Base-by-base conservation (phyloP, 192 early-diverging fungal genomes). In the Backusella sp. region DNA sequence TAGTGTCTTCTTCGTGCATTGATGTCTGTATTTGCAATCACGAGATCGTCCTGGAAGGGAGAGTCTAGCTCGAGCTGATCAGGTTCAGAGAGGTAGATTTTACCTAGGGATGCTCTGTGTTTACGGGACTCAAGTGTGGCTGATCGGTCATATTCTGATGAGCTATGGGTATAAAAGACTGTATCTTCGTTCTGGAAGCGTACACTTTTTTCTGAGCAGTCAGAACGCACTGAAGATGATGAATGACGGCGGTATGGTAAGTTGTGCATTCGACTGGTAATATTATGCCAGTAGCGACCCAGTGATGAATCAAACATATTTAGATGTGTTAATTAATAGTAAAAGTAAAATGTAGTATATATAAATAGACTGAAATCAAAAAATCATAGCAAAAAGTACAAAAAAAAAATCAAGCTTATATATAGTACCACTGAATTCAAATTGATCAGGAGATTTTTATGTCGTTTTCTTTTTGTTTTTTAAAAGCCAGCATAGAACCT, bases 81-180 rank as follows among this genome's bases (percentile, higher is more conserved):
- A 42, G 70, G 39, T 39, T 21, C 42, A 19, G 70, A 71, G 15
- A 71, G 42, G 34, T 71, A 71, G 15, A 71, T 14, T 49, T 71
- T 44, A 44, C 70, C 70, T 17, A 71, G 28, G 17, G 44, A 28
- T 30, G 70, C 39, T 11, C 12, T 30, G 17, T 30, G 41, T 30
- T 35, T 65, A 28, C 6, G 23, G 2, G 41, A 26, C 32, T 74
- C 65, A 30, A 67, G 30, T 26, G 42, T 42, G 17, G 73, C 36
- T 30, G 73, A 66, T 44, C 73, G 73, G 34, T 74, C 73, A 68
- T 74, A 74, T 30, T 74, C 73, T 46, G 62, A 35, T 7, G 73
- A 35, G 21, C 73, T 74, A 12, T 74, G 73, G 23, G 73, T 74
- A 74, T 74, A 74, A 74, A 30, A 74, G 17, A 74, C 44, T 9